phyloP scores from a whole-genome alignment of 1,284 basidiomycete genomes.

The Melampsora americana region DNA sequence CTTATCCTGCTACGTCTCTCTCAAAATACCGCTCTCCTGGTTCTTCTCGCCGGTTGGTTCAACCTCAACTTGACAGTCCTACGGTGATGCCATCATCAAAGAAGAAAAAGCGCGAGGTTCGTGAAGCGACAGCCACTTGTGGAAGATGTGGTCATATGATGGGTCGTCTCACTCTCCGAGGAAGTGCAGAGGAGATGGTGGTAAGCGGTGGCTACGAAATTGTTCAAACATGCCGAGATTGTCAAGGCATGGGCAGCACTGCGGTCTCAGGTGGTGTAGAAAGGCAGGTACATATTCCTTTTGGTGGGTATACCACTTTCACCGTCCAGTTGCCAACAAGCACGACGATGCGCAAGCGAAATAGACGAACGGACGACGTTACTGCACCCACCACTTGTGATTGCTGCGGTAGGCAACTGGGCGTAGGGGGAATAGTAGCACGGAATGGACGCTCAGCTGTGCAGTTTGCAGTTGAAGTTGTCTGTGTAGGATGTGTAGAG shows the following conservation, averaged over 20 bases:
- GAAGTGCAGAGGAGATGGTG: slow-evolving; percentile 27
- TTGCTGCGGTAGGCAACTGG: slow-evolving; percentile 38
- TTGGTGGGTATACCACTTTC: slow-evolving; percentile 11
- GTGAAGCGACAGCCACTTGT: slow-evolving; percentile 34
- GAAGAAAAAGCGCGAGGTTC: slow-evolving; percentile 40
- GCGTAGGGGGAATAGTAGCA: slow-evolving; percentile 37
- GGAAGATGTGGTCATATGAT: slow-evolving; percentile 17
- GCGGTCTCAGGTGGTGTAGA: background rate
- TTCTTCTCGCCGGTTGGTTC: too few species aligned
- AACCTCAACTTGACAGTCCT: too few species aligned
- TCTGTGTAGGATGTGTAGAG: slow-evolving; percentile 34
- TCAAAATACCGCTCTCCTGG: too few species aligned
- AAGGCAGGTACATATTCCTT: slow-evolving; percentile 6
- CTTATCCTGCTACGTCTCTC: too few species aligned
- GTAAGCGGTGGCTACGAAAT: slow-evolving; percentile 36
- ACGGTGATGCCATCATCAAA: background rate
- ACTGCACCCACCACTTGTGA: slow-evolving; percentile 41
- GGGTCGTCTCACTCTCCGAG: slow-evolving; percentile 28
- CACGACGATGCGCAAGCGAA: slow-evolving; percentile 37
- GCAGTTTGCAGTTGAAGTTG: slow-evolving; percentile 43
- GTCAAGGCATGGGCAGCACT: slow-evolving; percentile 16
- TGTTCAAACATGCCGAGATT: slow-evolving; percentile 34
- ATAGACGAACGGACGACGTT: slow-evolving; percentile 40
- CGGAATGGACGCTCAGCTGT: slow-evolving; percentile 40
- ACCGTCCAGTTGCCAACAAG: background rate